Percentiles rank a stretch among this genome's conserved stretches.
Conservation (phyloP, 202 grass and related monocot genomes). For the Carex arenaria region DNA sequence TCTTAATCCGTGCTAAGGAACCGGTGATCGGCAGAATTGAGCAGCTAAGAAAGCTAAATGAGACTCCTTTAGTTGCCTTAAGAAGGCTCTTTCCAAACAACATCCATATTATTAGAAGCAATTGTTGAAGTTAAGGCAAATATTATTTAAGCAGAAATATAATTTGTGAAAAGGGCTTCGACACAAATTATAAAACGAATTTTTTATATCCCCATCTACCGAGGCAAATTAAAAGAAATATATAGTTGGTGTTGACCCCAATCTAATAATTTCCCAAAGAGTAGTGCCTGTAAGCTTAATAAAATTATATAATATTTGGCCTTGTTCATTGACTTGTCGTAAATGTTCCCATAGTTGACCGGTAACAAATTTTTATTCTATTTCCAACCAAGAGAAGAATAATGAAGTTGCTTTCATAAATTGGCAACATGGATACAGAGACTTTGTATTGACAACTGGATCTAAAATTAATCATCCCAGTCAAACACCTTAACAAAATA, state of each 20-base stretch:
- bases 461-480: constrained; percentile 2
- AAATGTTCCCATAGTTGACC: constrained; percentile 23
- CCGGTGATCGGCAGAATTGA: too few species aligned
- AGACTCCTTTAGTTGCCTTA: too few species aligned
- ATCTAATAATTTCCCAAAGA: constrained; percentile 23
- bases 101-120: too few species aligned
- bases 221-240: neutral
- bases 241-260: constrained; percentile 6
- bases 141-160: too few species aligned
- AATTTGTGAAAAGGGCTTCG: neutral
- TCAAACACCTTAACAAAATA: constrained; percentile 17
- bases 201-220: neutral
- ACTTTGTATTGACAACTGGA: constrained; percentile 27
- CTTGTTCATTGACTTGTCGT: constrained; percentile 19
- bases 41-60: too few species aligned
- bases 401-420: constrained; percentile 22
- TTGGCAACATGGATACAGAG: constrained; percentile 14
- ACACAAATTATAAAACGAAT: neutral
- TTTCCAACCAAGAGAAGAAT: constrained; percentile 23
- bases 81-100: too few species aligned
- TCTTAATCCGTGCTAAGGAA: too few species aligned
- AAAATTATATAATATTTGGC: neutral
- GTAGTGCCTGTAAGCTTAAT: neutral
- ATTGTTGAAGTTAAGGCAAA: too few species aligned
- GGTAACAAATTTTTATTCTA: neutral